Evolutionary conservation across 2,329 filamentous ascomycete species (phyloP).

Genomic region (Pleomassaria siparia): DNA sequence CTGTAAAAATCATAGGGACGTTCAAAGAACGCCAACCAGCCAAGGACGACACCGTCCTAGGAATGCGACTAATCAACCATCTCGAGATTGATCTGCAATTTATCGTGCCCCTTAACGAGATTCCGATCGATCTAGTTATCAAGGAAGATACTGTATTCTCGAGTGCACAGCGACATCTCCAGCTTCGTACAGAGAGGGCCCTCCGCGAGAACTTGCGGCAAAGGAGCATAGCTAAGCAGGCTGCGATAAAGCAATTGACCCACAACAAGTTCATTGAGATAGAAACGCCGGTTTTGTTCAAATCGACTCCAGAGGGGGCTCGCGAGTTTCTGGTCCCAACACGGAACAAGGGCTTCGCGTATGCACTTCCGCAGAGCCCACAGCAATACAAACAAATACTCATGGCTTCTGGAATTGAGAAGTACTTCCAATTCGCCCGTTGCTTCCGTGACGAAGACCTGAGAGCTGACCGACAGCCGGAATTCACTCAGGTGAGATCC

Average conservation of each 20-base stretch:
- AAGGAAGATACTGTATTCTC: slow-evolving; percentile 73
- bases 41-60: slow-evolving; percentile 32
- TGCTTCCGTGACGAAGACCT: slow-evolving; percentile 97
- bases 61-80: slow-evolving; percentile 36
- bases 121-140: slow-evolving; percentile 75
- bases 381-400: slow-evolving; percentile 99
- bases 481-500: slow-evolving; percentile 79
- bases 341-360: slow-evolving; percentile 71
- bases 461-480: slow-evolving; percentile 88
- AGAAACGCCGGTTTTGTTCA: slow-evolving; percentile 93
- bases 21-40: slow-evolving; percentile 47
- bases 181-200: slow-evolving; percentile 72
- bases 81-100: slow-evolving; percentile 64
- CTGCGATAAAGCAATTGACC: slow-evolving; percentile 58
- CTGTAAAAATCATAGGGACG: slow-evolving; percentile 56
- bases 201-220: slow-evolving; percentile 70
- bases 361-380: slow-evolving; percentile 91
- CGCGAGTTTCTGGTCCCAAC: slow-evolving; percentile 94
- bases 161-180: slow-evolving; percentile 75
- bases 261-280: slow-evolving; percentile 68
- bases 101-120: slow-evolving; percentile 70
- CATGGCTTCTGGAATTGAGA: slow-evolving; percentile 82
- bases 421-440: slow-evolving; percentile 89
- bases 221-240: slow-evolving; percentile 62
- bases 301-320: slow-evolving; percentile 94